phyloP scores from a whole-genome alignment of 441 rosid species.

The Kokia cookei region DNA sequence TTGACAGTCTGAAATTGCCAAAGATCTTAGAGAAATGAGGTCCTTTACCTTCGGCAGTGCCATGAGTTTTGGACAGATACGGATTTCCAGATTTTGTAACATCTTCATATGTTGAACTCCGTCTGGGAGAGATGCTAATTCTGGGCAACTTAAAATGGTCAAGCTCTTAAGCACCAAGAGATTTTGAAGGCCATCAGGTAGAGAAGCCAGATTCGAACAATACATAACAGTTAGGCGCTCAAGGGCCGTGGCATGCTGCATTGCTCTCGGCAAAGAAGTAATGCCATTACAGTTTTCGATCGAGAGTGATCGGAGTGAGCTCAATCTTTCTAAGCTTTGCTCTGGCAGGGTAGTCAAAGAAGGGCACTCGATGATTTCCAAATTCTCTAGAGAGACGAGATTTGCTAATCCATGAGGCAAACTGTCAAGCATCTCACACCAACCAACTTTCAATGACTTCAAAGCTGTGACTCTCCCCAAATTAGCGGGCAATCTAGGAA shows the following conservation, averaged over 20 bases:
- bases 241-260: constrained; percentile 12
- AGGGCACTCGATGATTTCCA: constrained; percentile 25
- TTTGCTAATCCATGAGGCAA: constrained; percentile 15
- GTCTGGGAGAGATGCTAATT: constrained; percentile 16
- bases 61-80: constrained; percentile 3
- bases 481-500: constrained; percentile 5
- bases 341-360: constrained; percentile 14
- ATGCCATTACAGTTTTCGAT: constrained; percentile 16
- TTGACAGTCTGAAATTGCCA: constrained; percentile 11
- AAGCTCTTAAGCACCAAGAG: constrained; percentile 6
- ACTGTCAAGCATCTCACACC: constrained; percentile 15
- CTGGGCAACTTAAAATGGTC: constrained; percentile 12
- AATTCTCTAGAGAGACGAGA: constrained; percentile 16
- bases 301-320: constrained; percentile 7
- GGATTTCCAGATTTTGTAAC: constrained; percentile 15
- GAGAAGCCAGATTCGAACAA: constrained; percentile 14
- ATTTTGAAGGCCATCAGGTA: constrained; percentile 11
- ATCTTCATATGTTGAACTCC: constrained; percentile 12
- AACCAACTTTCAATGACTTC: constrained; percentile 14
- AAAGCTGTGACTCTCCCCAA: constrained; percentile 9
- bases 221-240: constrained; percentile 22
- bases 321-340: constrained; percentile 9
- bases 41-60: constrained; percentile 1
- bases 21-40: constrained; percentile 8
- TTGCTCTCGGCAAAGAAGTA: neutral